These are phyloP conservation scores for Irpex sp. DNA, from an alignment of 1,284 basidiomycete species.

Conservation along the genomic window DNA sequence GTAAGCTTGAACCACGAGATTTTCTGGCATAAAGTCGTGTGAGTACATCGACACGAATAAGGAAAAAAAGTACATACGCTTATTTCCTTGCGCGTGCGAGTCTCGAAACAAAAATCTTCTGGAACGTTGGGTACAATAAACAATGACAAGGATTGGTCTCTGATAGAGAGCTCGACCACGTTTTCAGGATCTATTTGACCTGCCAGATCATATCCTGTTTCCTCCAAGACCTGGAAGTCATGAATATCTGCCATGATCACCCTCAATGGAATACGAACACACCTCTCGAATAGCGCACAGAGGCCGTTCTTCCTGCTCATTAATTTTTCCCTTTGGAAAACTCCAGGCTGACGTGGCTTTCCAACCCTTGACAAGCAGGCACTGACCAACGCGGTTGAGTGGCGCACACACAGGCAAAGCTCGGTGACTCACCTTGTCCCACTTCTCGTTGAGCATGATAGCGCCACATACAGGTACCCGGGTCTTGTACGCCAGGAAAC, in stretches of 20 bases:
- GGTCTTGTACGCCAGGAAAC: conserved; percentile 94
- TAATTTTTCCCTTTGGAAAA: conserved; percentile 99
- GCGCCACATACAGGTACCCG: conserved; percentile 98
- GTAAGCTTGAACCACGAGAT: conserved; percentile 94
- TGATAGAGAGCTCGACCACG: conserved; percentile 85
- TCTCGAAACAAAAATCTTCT: conserved; percentile 88
- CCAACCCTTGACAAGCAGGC: conserved; percentile 95
- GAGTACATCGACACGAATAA: conserved; percentile 1
- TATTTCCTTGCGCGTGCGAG: conserved; percentile 96
- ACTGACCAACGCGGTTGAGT: conserved; percentile 41
- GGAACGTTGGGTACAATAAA: conserved; percentile 92
- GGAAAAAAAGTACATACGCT: conserved; percentile 61
- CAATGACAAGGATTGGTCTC: conserved; percentile 86
- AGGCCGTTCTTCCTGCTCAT: conserved; percentile 82
- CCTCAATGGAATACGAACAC: conserved; percentile 18
- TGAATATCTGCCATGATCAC: conserved; percentile 7
- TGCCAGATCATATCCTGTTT: conserved; percentile 88
- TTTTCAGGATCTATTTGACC: conserved; percentile 66
- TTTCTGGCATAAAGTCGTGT: conserved; percentile 50
- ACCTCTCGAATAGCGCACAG: conserved; percentile 92
- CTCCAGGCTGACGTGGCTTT: conserved; percentile 96
- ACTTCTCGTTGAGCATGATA: conserved; percentile 88
- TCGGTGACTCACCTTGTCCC: conserved; percentile 76
- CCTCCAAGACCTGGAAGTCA: conserved; percentile 80
- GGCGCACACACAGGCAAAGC: conserved; percentile 5